These are phyloP conservation scores for Rossbeevera mucosa DNA, from an alignment of 768 basidiomycete genomes.

Conservation along the genomic window DNA sequence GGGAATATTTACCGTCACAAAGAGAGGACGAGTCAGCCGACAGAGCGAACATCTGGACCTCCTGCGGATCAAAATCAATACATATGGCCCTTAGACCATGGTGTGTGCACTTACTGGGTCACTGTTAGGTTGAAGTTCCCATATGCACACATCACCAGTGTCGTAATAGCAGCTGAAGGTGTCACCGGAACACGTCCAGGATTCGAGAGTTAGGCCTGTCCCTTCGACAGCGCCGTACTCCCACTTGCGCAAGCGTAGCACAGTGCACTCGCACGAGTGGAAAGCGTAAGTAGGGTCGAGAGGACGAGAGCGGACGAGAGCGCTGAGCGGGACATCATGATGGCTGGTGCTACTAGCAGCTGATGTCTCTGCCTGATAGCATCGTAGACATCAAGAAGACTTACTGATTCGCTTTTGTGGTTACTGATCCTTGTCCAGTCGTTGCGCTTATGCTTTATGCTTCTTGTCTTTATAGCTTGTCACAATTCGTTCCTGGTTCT, in stretches of 20 bases:
- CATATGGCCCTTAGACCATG: neutral
- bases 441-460: too few relatives aligned
- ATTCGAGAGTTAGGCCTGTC: slow-evolving; percentile 5
- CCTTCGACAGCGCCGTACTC: neutral
- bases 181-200: slow-evolving; percentile 7
- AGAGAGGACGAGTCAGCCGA: slow-evolving; percentile 1
- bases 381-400: neutral
- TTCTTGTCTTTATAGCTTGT: too few relatives aligned
- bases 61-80: neutral
- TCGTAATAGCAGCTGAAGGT: slow-evolving; percentile 8
- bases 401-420: neutral
- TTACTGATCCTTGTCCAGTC: too few relatives aligned
- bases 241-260: slow-evolving; percentile 4
- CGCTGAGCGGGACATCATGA: neutral
- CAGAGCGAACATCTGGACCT: neutral
- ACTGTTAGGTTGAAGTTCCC: neutral
- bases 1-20: neutral
- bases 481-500: too few relatives aligned
- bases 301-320: neutral
- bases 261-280: too few relatives aligned
- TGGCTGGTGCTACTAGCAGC: too few relatives aligned
- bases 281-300: neutral
- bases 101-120: neutral
- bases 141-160: too few relatives aligned
- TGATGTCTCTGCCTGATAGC: neutral